Conservation (phyloP, 305 asterid species). For the Petunia hybrid region DNA sequence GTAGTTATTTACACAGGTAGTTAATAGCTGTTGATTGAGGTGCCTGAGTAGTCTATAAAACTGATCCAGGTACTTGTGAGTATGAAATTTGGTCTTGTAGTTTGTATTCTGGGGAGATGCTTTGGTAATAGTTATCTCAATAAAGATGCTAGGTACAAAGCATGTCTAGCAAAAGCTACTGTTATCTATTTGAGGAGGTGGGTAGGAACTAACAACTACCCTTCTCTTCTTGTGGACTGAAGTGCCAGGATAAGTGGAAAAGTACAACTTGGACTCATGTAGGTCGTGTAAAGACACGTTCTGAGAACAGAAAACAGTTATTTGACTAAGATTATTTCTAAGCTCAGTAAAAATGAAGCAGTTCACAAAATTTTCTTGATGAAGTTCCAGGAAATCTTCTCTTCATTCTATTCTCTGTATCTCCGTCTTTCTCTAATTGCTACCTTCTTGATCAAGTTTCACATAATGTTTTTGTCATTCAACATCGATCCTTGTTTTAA, state of each 20-base stretch:
- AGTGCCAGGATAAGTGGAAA: background rate
- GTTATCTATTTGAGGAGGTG: background rate
- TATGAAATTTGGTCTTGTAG: background rate
- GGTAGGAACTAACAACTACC: background rate
- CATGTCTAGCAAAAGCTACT: background rate
- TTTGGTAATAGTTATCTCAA: background rate
- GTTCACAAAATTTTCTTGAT: slow-evolving; percentile 1
- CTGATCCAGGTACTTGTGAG: background rate
- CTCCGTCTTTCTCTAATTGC: background rate
- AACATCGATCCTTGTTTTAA: background rate
- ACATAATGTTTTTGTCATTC: background rate
- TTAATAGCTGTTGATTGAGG: background rate
- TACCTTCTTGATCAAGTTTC: background rate
- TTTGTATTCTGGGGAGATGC: background rate
- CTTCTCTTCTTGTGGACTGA: background rate
- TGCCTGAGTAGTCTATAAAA: slow-evolving; percentile 16
- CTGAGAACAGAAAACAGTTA: background rate
- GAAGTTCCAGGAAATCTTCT: background rate
- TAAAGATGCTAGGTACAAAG: slow-evolving; percentile 5
- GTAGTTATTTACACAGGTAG: background rate
- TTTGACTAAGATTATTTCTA: background rate
- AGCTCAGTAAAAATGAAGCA: background rate
- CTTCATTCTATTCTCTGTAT: background rate
- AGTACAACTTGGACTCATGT: background rate
- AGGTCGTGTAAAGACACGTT: background rate